A percentile compares a stretch with the other conserved stretches of the same genome.
phyloP scores from a whole-genome alignment of 371 early-diverging fungal species.

The Mucor lusitanicus region DNA sequence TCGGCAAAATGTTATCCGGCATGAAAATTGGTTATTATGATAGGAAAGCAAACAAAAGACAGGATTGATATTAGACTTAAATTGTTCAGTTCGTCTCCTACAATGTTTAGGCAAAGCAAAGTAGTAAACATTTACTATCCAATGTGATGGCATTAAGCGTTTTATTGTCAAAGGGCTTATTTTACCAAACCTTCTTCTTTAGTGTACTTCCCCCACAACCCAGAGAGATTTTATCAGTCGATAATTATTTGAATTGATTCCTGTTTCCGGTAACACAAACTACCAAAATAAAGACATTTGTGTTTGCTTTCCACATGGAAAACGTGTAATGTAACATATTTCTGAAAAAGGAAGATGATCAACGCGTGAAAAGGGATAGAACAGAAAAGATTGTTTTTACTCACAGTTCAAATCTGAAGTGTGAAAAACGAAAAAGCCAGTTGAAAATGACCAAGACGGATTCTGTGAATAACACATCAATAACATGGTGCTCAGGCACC shows the following conservation, averaged over 20 bases:
- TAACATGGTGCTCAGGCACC: not conserved
- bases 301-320: slow-evolving; percentile 18
- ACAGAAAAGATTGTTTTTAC: not conserved
- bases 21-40: not conserved
- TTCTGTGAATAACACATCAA: not conserved
- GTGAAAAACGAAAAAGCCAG: not conserved
- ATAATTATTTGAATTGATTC: slow-evolving; percentile 1
- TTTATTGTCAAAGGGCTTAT: not conserved
- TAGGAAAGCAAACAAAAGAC: not conserved
- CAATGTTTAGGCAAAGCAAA: not conserved
- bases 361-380: slow-evolving; percentile 6
- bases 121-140: not conserved
- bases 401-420: not conserved
- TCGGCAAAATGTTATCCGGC: not conserved
- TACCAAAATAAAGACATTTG: slow-evolving; percentile 5
- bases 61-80: slow-evolving; percentile 12
- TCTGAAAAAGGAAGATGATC: slow-evolving; percentile 16
- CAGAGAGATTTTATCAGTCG: slow-evolving; percentile 7
- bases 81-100: slow-evolving; percentile 3
- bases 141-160: not conserved
- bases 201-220: not conserved
- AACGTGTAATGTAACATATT: slow-evolving; percentile 12
- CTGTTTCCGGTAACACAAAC: not conserved
- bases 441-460: not conserved
- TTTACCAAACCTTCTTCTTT: slow-evolving; percentile 6